These are phyloP conservation scores for Vigna trinervia DNA, from an alignment of 306 rosid species.

Conservation along the genomic window DNA sequence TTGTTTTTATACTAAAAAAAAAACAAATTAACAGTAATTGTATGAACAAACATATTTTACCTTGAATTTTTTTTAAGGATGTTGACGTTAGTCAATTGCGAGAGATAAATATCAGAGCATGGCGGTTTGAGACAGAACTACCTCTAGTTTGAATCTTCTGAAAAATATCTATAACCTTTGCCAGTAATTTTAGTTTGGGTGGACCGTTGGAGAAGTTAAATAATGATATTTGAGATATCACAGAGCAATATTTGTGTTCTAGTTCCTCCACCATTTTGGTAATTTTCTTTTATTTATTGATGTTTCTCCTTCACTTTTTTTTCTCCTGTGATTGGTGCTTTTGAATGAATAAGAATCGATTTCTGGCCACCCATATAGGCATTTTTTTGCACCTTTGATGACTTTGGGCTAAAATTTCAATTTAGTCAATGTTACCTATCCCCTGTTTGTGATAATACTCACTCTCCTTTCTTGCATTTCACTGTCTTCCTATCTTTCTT, in stretches of 20 bases:
- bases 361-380: not conserved
- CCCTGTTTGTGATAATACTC: constrained; percentile 1
- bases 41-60: too few relatives aligned
- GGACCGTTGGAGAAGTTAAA: not conserved
- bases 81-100: not conserved
- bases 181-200: not conserved
- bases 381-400: constrained; percentile 1
- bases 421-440: not conserved
- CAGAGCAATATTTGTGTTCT: not conserved
- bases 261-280: not conserved
- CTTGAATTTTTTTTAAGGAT: not conserved
- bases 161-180: not conserved
- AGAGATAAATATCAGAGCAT: not conserved
- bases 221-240: not conserved
- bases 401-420: not conserved
- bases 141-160: not conserved
- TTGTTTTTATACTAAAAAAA: too few relatives aligned
- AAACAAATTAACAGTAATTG: too few relatives aligned
- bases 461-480: not conserved
- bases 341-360: not conserved
- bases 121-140: not conserved
- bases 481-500: too few relatives aligned
- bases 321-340: not conserved
- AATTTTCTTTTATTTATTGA: not conserved
- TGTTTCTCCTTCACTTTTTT: not conserved